Percentiles rank a stretch among this genome's conserved stretches.
These are phyloP conservation scores for Albizia julibrissin DNA, from an alignment of 306 rosid genomes.

Conservation along the genomic window DNA sequence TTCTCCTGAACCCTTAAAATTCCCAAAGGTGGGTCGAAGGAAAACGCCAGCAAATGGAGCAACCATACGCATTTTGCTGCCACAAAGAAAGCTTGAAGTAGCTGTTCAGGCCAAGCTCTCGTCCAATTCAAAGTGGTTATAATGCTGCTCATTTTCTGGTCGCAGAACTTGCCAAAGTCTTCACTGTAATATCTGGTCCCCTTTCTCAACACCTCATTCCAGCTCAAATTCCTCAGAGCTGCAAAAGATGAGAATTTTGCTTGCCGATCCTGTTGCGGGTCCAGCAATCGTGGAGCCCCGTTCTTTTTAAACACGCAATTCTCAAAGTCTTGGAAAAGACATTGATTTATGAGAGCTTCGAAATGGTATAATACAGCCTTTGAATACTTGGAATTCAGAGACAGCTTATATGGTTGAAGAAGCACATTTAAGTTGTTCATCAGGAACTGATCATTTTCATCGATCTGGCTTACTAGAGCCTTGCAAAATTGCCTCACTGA, in stretches of 20 bases:
- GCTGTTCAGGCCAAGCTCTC: constrained; percentile 89
- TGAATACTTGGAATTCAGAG: constrained; percentile 72
- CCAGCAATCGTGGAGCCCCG: constrained; percentile 68
- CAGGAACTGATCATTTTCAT: constrained; percentile 63
- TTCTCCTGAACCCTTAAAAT: constrained; percentile 89
- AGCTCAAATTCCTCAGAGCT: constrained; percentile 80
- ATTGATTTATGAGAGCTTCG: constrained; percentile 81
- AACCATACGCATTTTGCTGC: constrained; percentile 92
- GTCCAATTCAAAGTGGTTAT: constrained; percentile 70
- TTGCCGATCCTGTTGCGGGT: constrained; percentile 71
- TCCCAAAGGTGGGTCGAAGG: constrained; percentile 72
- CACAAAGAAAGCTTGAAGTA: constrained; percentile 92
- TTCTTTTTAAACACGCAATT: constrained; percentile 78
- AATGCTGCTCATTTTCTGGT: constrained; percentile 89
- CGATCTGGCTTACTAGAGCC: constrained; percentile 69
- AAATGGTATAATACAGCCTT: constrained; percentile 82
- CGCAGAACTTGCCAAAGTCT: constrained; percentile 93
- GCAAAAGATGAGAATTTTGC: constrained; percentile 73
- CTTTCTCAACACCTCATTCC: constrained; percentile 93
- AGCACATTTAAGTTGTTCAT: constrained; percentile 69
- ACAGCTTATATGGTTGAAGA: constrained; percentile 76
- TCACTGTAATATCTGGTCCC: constrained; percentile 93
- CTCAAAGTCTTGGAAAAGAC: constrained; percentile 87
- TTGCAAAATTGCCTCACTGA: constrained; percentile 91
- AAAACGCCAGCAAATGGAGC: constrained; percentile 92